These are phyloP conservation scores for Suillus luteus DNA, from an alignment of 768 basidiomycete genomes.

Conservation along the genomic window DNA sequence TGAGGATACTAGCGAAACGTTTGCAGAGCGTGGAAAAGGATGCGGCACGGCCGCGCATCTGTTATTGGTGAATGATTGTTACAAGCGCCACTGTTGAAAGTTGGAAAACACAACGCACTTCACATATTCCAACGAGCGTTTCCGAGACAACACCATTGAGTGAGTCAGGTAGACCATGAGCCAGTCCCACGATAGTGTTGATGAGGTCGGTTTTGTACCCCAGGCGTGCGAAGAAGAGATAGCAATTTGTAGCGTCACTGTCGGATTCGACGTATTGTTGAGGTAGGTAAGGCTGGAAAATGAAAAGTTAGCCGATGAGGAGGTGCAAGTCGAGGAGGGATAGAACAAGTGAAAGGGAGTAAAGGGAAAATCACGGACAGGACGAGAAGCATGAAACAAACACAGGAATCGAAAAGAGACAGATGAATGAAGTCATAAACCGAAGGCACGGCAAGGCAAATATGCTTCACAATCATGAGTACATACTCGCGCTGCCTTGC, in stretches of 20 bases:
- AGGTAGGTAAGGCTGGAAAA: constrained; percentile 80
- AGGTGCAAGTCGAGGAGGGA: not conserved
- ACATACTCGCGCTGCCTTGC: not conserved
- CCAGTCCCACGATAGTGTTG: constrained; percentile 77
- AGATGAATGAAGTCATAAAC: not conserved
- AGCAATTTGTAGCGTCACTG: constrained; percentile 83
- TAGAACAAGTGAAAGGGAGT: not conserved
- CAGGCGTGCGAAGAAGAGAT: constrained; percentile 91
- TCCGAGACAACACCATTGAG: constrained; percentile 84
- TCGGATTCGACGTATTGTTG: constrained; percentile 89
- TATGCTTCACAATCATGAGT: not conserved
- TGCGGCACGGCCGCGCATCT: constrained; percentile 86
- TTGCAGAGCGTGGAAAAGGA: constrained; percentile 83
- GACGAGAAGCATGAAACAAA: not conserved
- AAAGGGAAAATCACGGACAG: not conserved
- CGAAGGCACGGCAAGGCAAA: not conserved
- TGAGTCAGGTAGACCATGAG: constrained; percentile 82
- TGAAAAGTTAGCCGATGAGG: not conserved
- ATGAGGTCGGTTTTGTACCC: constrained; percentile 87
- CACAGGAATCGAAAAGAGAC: not conserved
- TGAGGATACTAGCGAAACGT: constrained; percentile 84
- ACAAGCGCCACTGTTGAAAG: not conserved
- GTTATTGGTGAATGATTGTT: constrained; percentile 6
- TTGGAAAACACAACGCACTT: constrained; percentile 48
- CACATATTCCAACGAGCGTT: constrained; percentile 89